Percentiles rank a stretch among this genome's conserved stretches.
Conservation (phyloP, 2,329 filamentous ascomycete species). For the Aspergillus fischeri region DNA sequence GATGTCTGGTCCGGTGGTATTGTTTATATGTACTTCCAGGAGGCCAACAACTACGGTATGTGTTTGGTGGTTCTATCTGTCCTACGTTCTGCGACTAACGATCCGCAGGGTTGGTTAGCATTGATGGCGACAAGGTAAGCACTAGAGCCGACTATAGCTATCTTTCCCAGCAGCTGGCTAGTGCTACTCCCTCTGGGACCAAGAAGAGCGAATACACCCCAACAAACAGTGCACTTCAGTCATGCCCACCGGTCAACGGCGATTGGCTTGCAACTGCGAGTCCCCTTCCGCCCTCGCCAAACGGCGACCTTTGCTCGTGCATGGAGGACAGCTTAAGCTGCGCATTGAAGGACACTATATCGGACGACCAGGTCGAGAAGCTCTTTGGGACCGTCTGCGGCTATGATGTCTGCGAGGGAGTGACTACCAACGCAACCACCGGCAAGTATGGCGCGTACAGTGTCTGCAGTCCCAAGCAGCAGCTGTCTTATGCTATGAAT, state of each 20-base stretch:
- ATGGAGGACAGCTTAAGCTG: slow-evolving; percentile 72
- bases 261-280: slow-evolving; percentile 64
- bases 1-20: slow-evolving; percentile 87
- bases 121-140: slow-evolving; percentile 60
- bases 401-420: slow-evolving; percentile 37
- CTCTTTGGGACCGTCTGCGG: slow-evolving; percentile 60
- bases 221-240: slow-evolving; percentile 60
- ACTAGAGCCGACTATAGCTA: slow-evolving; percentile 70
- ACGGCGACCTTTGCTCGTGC: slow-evolving; percentile 74
- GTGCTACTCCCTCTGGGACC: slow-evolving; percentile 61
- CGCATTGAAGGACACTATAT: slow-evolving; percentile 55
- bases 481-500: slow-evolving; percentile 43
- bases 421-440: slow-evolving; percentile 35
- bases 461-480: slow-evolving; percentile 38
- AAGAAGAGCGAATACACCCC: slow-evolving; percentile 65
- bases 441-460: slow-evolving; percentile 44
- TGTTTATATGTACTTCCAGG: slow-evolving; percentile 96
- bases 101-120: slow-evolving; percentile 45
- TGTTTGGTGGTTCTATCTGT: slow-evolving; percentile 4
- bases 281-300: slow-evolving; percentile 74
- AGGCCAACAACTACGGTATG: slow-evolving; percentile 78
- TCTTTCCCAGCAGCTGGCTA: slow-evolving; percentile 64
- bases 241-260: slow-evolving; percentile 63
- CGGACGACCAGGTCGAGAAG: slow-evolving; percentile 55
- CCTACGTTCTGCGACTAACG: not conserved